Evolutionary conservation across 257 asterid species (phyloP).

Genomic region (Echites panduratus): DNA sequence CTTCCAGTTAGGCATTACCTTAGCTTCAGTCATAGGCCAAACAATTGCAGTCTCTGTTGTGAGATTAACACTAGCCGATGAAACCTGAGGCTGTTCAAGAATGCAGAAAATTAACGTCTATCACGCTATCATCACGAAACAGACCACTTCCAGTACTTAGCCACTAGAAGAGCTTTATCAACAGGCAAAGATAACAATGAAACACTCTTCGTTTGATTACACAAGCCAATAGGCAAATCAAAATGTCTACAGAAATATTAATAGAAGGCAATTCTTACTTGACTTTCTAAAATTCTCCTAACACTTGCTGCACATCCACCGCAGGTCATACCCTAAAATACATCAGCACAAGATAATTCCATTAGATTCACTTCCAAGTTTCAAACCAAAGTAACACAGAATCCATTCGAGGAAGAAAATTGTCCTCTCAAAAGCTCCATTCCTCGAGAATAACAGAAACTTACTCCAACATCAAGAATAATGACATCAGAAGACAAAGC

Average conservation of each 20-base stretch:
- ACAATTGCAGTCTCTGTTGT: conserved; percentile 89
- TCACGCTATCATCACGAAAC: background rate
- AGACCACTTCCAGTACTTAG: background rate
- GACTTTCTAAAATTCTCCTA: conserved; percentile 51
- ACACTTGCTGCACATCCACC: conserved; percentile 55
- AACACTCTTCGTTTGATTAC: background rate
- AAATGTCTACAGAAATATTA: background rate
- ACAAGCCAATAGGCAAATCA: background rate
- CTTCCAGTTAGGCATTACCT: conserved; percentile 71
- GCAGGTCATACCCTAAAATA: conserved; percentile 45
- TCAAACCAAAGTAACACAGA: no score
- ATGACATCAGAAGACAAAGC: conserved; percentile 73
- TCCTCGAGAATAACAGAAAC: conserved; percentile 8
- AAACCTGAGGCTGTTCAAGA: conserved; percentile 74
- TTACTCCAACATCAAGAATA: conserved; percentile 85
- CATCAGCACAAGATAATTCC: background rate
- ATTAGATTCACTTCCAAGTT: background rate
- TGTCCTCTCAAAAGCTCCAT: background rate
- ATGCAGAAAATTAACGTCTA: conserved; percentile 3
- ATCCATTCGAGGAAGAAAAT: no score
- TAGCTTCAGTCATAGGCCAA: conserved; percentile 90
- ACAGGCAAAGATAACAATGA: background rate
- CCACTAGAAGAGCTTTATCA: background rate
- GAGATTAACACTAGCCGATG: conserved; percentile 88
- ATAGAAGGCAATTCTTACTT: conserved; percentile 23